phyloP scores from a whole-genome alignment of 2,329 filamentous ascomycete genomes.

The Fusarium luffae region DNA sequence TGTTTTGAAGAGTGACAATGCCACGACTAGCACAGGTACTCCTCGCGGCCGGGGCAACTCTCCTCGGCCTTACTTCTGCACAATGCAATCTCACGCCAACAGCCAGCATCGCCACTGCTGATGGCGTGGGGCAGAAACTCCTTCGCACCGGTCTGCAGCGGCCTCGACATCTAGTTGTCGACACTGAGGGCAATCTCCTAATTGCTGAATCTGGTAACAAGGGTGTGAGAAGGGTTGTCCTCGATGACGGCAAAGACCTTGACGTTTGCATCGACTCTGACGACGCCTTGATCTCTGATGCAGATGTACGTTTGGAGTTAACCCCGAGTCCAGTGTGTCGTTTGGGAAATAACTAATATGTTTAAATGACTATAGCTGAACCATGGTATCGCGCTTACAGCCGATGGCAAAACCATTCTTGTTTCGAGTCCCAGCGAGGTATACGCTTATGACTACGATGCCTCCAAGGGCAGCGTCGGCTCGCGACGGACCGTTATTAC shows the following conservation, averaged over 20 bases:
- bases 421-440: constrained; percentile 20
- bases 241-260: constrained; percentile 6
- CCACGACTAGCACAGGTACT: constrained; percentile 6
- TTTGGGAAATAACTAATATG: neutral
- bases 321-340: rapidly evolving
- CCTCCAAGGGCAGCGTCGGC: neutral
- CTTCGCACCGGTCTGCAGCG: neutral
- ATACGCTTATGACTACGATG: constrained; percentile 17
- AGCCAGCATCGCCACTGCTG: neutral
- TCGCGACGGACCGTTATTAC: constrained; percentile 1
- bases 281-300: neutral
- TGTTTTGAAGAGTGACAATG: neutral
- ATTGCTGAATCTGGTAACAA: constrained; percentile 1
- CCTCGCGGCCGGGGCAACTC: neutral
- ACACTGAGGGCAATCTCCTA: constrained; percentile 5
- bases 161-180: constrained; percentile 10
- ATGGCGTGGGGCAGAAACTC: constrained; percentile 7
- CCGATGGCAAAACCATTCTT: constrained; percentile 15
- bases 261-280: constrained; percentile 19
- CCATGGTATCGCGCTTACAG: constrained; percentile 6
- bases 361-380: neutral
- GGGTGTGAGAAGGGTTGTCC: constrained; percentile 11
- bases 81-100: neutral
- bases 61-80: neutral
- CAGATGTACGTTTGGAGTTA: neutral